Evolutionary conservation across 371 early-diverging fungal species (phyloP).

Genomic region (Apophysomyces sp.): DNA sequence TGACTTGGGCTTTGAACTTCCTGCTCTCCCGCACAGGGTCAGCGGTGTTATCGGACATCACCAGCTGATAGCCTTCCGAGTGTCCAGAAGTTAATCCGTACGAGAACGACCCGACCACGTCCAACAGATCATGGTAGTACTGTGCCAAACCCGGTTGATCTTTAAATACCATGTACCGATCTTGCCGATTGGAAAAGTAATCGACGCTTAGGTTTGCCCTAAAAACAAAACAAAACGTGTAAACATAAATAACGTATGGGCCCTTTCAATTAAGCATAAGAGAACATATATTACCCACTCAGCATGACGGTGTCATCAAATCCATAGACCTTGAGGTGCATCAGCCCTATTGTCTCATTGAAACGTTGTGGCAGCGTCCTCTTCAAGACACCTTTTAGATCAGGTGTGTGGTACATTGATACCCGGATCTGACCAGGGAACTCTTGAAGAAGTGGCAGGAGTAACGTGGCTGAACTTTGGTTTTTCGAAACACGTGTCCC

Average conservation of each 20-base stretch:
- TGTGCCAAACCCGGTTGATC: constrained; percentile 51
- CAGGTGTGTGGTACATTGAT: constrained; percentile 84
- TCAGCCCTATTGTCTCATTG: constrained; percentile 91
- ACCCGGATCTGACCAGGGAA: constrained; percentile 70
- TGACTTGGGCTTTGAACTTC: constrained; percentile 57
- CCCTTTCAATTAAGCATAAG: neutral
- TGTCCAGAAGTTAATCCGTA: constrained; percentile 46
- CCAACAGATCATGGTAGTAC: constrained; percentile 73
- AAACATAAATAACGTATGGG: too few relatives aligned
- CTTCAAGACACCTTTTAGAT: constrained; percentile 72
- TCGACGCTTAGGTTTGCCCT: constrained; percentile 94
- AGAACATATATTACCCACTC: constrained; percentile 69
- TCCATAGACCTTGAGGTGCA: constrained; percentile 92
- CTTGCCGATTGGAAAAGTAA: constrained; percentile 95
- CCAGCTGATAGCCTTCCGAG: constrained; percentile 17
- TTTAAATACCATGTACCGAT: constrained; percentile 82
- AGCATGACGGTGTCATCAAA: constrained; percentile 89
- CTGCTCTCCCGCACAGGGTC: constrained; percentile 69
- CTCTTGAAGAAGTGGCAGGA: constrained; percentile 66
- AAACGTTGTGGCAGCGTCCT: constrained; percentile 78
- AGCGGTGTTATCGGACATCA: constrained; percentile 30
- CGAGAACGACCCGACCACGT: constrained; percentile 64
- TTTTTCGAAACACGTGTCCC: constrained; percentile 74
- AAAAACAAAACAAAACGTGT: neutral
- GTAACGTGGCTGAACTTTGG: constrained; percentile 65